Evolutionary conservation across 2,329 filamentous ascomycete genomes (phyloP).

Genomic region (Xylaria sp.): DNA sequence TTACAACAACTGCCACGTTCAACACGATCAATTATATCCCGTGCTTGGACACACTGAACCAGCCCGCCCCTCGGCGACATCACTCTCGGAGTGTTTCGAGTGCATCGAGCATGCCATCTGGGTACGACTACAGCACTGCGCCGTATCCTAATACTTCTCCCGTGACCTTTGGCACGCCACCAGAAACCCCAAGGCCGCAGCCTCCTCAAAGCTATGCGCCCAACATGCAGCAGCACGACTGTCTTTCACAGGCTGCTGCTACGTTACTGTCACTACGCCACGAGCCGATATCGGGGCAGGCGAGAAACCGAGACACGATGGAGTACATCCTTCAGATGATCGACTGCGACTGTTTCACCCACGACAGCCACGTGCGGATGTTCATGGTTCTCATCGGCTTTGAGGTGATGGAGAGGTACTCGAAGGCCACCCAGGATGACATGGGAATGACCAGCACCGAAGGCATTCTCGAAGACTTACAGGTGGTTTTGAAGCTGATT

Average conservation of each 20-base stretch:
- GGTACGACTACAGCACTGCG: conserved; percentile 34
- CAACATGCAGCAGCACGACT: conserved; percentile 39
- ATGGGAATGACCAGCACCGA: conserved; percentile 35
- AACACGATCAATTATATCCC: conserved; percentile 35
- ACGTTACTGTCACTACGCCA: conserved; percentile 36
- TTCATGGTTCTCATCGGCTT: conserved; percentile 41
- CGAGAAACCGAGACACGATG: conserved; percentile 34
- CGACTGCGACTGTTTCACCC: conserved; percentile 41
- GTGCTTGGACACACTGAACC: conserved; percentile 33
- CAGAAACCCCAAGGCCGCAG: conserved; percentile 39
- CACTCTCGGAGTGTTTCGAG: conserved; percentile 42
- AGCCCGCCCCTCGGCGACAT: conserved; percentile 24
- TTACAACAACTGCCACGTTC: conserved; percentile 29
- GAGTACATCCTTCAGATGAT: conserved; percentile 39
- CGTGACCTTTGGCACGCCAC: conserved; percentile 38
- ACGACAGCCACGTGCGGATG: conserved; percentile 39
- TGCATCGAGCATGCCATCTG: conserved; percentile 40
- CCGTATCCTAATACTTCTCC: conserved; percentile 34
- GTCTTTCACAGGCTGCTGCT: conserved; percentile 39
- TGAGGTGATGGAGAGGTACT: conserved; percentile 41
- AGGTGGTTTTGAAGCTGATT: conserved; percentile 40
- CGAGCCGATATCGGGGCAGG: conserved; percentile 24
- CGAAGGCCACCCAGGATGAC: conserved; percentile 34
- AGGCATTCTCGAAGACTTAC: conserved; percentile 38
- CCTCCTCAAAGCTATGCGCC: conserved; percentile 27